Evolutionary conservation across 164 flowering plant species (phyloP), one percentile per base, ranked within the genome.

Genomic region (Dillenia turbinata): DNA sequence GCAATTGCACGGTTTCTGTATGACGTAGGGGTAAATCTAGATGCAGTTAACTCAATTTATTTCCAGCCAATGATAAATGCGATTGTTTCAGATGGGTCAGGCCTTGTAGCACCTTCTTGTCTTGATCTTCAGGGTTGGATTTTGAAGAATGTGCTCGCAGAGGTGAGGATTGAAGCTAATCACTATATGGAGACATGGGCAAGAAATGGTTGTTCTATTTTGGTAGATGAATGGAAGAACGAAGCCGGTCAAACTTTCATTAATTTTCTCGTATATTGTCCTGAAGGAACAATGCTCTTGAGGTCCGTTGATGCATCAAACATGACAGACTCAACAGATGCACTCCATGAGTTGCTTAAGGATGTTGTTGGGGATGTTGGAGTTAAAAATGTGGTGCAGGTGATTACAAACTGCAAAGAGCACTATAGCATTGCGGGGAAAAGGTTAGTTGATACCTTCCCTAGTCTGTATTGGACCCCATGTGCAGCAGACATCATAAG

Each of bases 401-500:
- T 84, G 45, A 54, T 84, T 45, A 82, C 80, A 12, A 85, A 84
- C 68, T 62, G 67, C 66, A 57, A 68, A 4, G 57, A 71, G 12
- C 60, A 46, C 59, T 77, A 63, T 57, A 74, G 68, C 56, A 63
- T 66, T 54, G 85, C 79, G 1, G 82, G 82, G 40, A 77, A 75
- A 49, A 54, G 67, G 52, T 61, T 82, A 44, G 44, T 54, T 52
- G 60, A 65, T 9, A 75, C 63, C 45, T 67, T 66, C 55, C 66
- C 58, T 49, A 69, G 76, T 60, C 65, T 78, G 51, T 82, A 67
- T 62, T 80, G 83, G 77, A 71, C 77, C 54, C 62, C 79, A 2
- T 77, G 85, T 78, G 83, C 74, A 9, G 72, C 70, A 14, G 82
- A 85, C 46, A 79, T 83, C 64, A 68, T 83, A 46, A 78, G 81